phyloP scores from a whole-genome alignment of 805 yeast species.

The Blastobotrys robertii region DNA sequence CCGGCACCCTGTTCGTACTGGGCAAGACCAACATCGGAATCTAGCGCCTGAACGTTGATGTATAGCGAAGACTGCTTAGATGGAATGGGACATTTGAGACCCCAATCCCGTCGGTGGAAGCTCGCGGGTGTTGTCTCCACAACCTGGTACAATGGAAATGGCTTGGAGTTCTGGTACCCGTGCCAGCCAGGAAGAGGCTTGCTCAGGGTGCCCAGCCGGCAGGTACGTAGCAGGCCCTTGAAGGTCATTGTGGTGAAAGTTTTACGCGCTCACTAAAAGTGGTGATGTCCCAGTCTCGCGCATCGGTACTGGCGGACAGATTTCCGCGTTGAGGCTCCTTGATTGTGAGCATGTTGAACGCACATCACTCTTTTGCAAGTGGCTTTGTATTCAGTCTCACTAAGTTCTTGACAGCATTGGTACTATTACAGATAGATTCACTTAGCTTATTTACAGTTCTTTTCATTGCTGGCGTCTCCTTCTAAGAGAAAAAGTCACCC shows the following conservation, averaged over 20 bases:
- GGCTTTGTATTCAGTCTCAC: too few species aligned
- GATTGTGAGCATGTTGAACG: too few species aligned
- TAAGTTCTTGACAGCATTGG: too few species aligned
- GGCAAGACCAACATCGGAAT: conserved; percentile 22
- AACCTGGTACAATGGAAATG: conserved; percentile 23
- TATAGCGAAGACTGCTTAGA: conserved; percentile 18
- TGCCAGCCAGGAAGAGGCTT: conserved; percentile 1
- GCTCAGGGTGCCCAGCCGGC: conserved; percentile 4
- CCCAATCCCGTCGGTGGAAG: conserved; percentile 28
- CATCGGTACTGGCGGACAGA: too few species aligned
- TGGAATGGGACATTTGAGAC: conserved; percentile 25
- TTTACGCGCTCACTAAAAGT: background rate
- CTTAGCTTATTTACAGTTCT: too few species aligned
- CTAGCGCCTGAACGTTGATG: conserved; percentile 20
- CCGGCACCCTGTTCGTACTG: conserved; percentile 21
- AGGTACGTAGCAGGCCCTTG: background rate
- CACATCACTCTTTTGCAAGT: too few species aligned
- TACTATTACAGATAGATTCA: too few species aligned
- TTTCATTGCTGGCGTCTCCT: too few species aligned
- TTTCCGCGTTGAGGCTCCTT: too few species aligned
- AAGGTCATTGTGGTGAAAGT: background rate
- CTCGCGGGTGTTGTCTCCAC: conserved; percentile 25
- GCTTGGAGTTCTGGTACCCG: background rate
- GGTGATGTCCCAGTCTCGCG: background rate
- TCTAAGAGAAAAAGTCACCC: conserved; percentile 59